Conservation (phyloP, 192 early-diverging fungal species). For the Chytriomyces sp. region DNA sequence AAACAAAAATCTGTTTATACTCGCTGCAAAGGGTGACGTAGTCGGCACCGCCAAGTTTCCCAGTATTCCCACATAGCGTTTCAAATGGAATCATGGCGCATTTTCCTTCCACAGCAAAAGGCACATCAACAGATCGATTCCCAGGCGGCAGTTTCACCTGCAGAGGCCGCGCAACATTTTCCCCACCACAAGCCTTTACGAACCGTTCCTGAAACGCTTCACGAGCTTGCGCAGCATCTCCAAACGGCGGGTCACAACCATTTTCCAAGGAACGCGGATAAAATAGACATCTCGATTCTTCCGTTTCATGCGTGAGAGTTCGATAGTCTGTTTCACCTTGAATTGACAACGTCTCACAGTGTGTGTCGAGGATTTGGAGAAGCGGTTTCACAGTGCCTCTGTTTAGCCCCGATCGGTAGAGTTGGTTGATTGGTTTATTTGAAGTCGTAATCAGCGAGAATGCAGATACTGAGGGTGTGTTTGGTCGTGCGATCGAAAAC, state of each 20-base stretch:
- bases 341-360: conserved; percentile 14
- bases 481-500: not conserved
- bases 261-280: not conserved
- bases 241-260: too few relatives aligned
- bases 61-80: conserved; percentile 16
- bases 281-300: not conserved
- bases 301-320: not conserved
- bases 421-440: conserved; percentile 20
- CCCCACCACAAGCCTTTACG: not conserved
- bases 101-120: not conserved
- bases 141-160: not conserved
- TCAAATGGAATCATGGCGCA: conserved; percentile 7
- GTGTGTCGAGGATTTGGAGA: not conserved
- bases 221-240: not conserved
- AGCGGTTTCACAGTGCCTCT: conserved; percentile 12
- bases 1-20: not conserved
- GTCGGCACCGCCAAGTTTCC: conserved; percentile 14
- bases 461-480: not conserved
- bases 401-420: conserved; percentile 16
- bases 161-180: not conserved
- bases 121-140: not conserved
- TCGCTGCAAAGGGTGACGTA: not conserved
- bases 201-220: not conserved
- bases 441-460: conserved; percentile 28
- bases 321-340: conserved; percentile 9